Evolutionary conservation across 1,139 yeast species (phyloP), one percentile per base, ranked within the genome.

Genomic region (Debaryomyces nepalensis): DNA sequence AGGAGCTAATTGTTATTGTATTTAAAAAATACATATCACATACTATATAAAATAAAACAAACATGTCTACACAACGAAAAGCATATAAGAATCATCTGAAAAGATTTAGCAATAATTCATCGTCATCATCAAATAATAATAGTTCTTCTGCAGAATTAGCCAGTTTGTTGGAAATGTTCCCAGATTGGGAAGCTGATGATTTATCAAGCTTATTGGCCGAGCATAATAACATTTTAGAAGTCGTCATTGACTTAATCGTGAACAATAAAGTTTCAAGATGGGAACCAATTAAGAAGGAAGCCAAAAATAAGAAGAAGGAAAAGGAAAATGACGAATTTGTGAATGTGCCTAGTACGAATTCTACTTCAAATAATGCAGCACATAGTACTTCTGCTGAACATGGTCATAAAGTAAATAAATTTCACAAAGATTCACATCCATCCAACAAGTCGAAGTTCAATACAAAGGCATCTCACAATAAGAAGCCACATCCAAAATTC

Each of bases 131-230:
- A 30, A 37, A 31, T 27, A 44, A 42, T 44, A 33, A 26, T 34
- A 43, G 39, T 38, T 29, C 50, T 29, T 46, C 62, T 10, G 44
- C 44, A 31, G 72, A 70, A 50, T 72, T 89, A 55, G 68, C 75
- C 47, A 79, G 86, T 39, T 78, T 93, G 58, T 68, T 76, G 43
- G 98, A 93, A 64, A 75, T 93, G 75, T 91, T 93, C 71, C 96
- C 97, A 32, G 97, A 88, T 61, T 93, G 99, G 99, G 81, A 88
- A 44, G 74, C 79, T 41, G 96, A 87, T 34, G 99, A 93, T 62
- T 81, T 93, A 63, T 69, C 77, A 41, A 80, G 85, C 42, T 82
- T 89, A 46, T 81, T 91, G 53, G 73, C 75, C 46, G 98, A 93
- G 65, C 79, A 86, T 54, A 61, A 68, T 47, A 77, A 84, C 52